Conservation (phyloP, 2,329 filamentous ascomycete genomes). For the Akanthomyces muscarius region DNA sequence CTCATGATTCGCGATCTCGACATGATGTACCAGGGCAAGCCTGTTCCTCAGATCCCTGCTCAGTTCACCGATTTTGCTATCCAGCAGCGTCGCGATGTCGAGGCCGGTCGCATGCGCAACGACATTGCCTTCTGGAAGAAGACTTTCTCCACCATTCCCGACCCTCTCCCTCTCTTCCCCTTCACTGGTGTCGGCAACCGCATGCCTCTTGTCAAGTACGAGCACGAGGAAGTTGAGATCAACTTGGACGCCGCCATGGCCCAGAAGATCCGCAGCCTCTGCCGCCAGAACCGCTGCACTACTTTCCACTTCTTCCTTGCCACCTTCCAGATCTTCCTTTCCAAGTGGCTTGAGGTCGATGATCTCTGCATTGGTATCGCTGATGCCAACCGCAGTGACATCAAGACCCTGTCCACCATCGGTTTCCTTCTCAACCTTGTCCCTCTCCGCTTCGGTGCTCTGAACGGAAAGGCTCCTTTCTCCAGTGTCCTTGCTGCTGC, state of each 20-base stretch:
- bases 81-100: slow-evolving; percentile 29
- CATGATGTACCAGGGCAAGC: slow-evolving; percentile 34
- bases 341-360: slow-evolving; percentile 26
- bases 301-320: slow-evolving; percentile 47
- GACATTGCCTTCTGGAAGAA: slow-evolving; percentile 23
- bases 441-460: slow-evolving; percentile 34
- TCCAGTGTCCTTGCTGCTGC: slow-evolving; percentile 21
- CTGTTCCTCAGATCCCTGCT: slow-evolving; percentile 25
- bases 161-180: slow-evolving; percentile 21
- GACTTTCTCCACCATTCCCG: slow-evolving; percentile 18
- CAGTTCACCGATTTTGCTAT: slow-evolving; percentile 34
- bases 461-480: slow-evolving; percentile 22
- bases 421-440: slow-evolving; percentile 44
- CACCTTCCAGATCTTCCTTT: slow-evolving; percentile 32
- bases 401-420: slow-evolving; percentile 29
- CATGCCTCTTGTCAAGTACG: slow-evolving; percentile 18
- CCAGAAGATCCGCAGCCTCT: slow-evolving; percentile 19
- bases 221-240: slow-evolving; percentile 18
- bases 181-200: slow-evolving; percentile 17
- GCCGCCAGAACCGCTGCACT: slow-evolving; percentile 21
- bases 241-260: slow-evolving; percentile 17
- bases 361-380: slow-evolving; percentile 44
- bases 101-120: slow-evolving; percentile 22
- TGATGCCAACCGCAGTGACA: slow-evolving; percentile 29
- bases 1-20: slow-evolving; percentile 43